Evolutionary conservation across 2,329 filamentous ascomycete species (phyloP).

Genomic region (Aspergillus luchuensis): DNA sequence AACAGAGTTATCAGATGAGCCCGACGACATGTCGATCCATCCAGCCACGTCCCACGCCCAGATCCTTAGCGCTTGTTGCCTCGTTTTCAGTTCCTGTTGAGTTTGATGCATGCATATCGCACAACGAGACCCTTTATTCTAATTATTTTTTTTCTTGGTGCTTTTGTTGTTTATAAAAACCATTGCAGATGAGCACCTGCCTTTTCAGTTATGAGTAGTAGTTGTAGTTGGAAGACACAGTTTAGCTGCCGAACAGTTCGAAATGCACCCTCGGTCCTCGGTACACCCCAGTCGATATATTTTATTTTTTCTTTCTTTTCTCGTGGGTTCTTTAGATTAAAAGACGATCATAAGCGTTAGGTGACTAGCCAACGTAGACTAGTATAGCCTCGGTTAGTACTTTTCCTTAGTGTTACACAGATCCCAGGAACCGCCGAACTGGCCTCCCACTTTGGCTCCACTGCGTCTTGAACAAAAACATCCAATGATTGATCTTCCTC

Average conservation of each 20-base stretch:
- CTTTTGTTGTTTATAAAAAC: not conserved
- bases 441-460: not conserved
- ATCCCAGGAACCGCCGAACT: conserved; percentile 9
- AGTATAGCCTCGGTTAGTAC: not conserved
- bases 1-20: conserved; percentile 19
- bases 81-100: not conserved
- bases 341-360: not conserved
- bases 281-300: too few relatives aligned
- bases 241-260: not conserved
- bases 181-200: too few relatives aligned
- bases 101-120: not conserved
- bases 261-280: too few relatives aligned
- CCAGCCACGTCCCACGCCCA: conserved; percentile 14
- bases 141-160: not conserved
- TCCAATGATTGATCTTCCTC: conserved; percentile 4
- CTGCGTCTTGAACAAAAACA: not conserved
- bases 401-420: not conserved
- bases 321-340: not conserved
- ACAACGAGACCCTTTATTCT: not conserved
- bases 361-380: too few relatives aligned
- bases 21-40: not conserved
- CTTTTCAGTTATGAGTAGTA: too few relatives aligned
- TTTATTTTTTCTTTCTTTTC: too few relatives aligned
- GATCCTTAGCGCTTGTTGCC: not conserved
- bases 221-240: too few relatives aligned